Conservation (phyloP, 1,284 basidiomycete genomes). For the Tilletia walkeri region DNA sequence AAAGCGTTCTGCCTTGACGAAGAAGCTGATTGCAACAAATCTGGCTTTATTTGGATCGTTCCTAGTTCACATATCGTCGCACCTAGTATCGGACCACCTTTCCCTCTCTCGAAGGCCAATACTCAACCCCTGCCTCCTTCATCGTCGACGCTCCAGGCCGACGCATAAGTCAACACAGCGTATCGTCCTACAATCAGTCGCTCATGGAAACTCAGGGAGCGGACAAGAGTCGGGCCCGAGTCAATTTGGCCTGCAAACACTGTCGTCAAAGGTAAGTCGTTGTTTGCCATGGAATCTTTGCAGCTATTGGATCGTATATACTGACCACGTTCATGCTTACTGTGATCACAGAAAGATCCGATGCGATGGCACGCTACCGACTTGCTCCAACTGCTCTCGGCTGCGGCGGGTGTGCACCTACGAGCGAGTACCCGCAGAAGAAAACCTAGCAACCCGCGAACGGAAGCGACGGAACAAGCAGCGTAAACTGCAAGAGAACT, state of each 20-base stretch:
- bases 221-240: conserved; percentile 21
- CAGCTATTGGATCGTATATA: no score
- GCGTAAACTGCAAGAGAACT: not conserved
- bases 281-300: no score
- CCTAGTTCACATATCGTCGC: no score
- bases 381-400: conserved; percentile 44
- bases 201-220: not conserved
- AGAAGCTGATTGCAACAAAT: no score
- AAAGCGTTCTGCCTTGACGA: no score
- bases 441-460: conserved; percentile 27
- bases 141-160: no score
- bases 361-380: conserved; percentile 43
- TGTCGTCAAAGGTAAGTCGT: conserved; percentile 41
- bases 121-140: no score
- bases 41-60: no score
- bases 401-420: conserved; percentile 46
- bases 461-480: conserved; percentile 9
- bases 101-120: no score
- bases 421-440: conserved; percentile 44
- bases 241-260: conserved; percentile 47
- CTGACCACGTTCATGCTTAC: not conserved
- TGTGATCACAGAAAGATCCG: conserved; percentile 40
- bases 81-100: no score
- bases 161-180: no score
- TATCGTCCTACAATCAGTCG: no score